phyloP scores from a whole-genome alignment of 2,329 filamentous ascomycete species.

The Aureobasidium sp. region DNA sequence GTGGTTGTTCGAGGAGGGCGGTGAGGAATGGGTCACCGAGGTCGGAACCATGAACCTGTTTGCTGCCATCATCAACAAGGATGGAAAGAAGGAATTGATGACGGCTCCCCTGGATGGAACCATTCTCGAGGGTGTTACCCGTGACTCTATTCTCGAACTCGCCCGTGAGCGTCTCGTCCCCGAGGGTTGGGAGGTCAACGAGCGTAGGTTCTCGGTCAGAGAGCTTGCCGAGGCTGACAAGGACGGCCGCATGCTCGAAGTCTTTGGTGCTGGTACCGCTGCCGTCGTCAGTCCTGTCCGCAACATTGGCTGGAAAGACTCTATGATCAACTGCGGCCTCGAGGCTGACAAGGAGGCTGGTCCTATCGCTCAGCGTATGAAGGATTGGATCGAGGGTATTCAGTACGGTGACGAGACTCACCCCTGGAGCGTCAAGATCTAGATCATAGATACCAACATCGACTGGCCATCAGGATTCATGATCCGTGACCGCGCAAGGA shows the following conservation, averaged over 20 bases:
- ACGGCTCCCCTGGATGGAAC: slow-evolving; percentile 96
- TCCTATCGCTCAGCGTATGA: slow-evolving; percentile 77
- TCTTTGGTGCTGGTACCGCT: slow-evolving; percentile 89
- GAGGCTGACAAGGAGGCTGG: slow-evolving; percentile 78
- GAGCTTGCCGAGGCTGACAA: slow-evolving; percentile 74
- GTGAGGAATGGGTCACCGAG: slow-evolving; percentile 88
- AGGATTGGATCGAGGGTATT: slow-evolving; percentile 91
- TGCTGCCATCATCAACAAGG: slow-evolving; percentile 73
- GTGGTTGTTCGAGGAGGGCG: slow-evolving; percentile 72
- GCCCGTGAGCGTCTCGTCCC: slow-evolving; percentile 76
- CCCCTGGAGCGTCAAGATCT: slow-evolving; percentile 63
- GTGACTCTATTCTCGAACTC: slow-evolving; percentile 82
- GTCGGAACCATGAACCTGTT: slow-evolving; percentile 99
- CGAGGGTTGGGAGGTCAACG: slow-evolving; percentile 79
- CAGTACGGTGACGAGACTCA: slow-evolving; percentile 94
- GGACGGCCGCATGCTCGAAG: slow-evolving; percentile 83
- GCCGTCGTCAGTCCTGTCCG: slow-evolving; percentile 89
- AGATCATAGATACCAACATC: neutral
- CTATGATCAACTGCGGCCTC: slow-evolving; percentile 75
- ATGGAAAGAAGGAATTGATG: slow-evolving; percentile 82
- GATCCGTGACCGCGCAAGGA: neutral
- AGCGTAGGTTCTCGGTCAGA: slow-evolving; percentile 88
- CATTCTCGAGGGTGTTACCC: slow-evolving; percentile 88
- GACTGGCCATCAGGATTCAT: neutral
- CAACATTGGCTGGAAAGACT: slow-evolving; percentile 80